Conservation (phyloP, 441 rosid genomes). For the Raphanus hybrid region DNA sequence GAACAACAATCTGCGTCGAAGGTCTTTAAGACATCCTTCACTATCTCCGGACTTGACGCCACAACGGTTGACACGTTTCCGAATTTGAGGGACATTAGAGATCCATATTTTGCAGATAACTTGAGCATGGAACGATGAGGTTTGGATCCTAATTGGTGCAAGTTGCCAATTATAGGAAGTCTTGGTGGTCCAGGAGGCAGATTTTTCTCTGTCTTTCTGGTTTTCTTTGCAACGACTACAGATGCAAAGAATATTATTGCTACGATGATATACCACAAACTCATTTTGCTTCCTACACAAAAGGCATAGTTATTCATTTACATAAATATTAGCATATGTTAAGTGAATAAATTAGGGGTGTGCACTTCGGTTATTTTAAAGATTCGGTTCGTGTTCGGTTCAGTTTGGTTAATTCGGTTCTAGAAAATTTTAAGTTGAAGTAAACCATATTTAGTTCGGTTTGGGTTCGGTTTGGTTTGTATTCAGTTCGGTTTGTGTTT, state of each 20-base stretch:
- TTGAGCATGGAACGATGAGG: slow-evolving; percentile 1
- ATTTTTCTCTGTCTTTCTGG: not conserved
- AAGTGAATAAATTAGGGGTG: too few species aligned
- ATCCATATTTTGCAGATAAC: slow-evolving; percentile 5
- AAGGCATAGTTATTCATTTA: not conserved
- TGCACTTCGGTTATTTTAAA: too few species aligned
- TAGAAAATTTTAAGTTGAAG: too few species aligned
- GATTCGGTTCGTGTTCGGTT: too few species aligned
- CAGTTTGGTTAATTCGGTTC: too few species aligned
- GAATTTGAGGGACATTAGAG: slow-evolving; percentile 3
- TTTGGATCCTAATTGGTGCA: slow-evolving; percentile 10
- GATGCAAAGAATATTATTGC: not conserved
- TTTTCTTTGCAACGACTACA: not conserved
- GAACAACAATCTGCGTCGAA: slow-evolving; percentile 13
- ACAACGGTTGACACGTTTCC: not conserved
- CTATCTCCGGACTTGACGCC: slow-evolving; percentile 7
- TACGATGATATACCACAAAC: not conserved
- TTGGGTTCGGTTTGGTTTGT: too few species aligned
- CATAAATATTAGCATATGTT: too few species aligned
- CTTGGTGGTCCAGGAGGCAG: slow-evolving; percentile 4
- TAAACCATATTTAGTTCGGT: too few species aligned
- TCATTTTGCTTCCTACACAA: slow-evolving; percentile 7
- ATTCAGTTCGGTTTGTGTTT: too few species aligned
- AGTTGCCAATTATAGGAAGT: slow-evolving; percentile 10
- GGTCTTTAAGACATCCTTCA: not conserved